Evolutionary conservation across 306 rosid species (phyloP).

Genomic region (Begonia masoniana): DNA sequence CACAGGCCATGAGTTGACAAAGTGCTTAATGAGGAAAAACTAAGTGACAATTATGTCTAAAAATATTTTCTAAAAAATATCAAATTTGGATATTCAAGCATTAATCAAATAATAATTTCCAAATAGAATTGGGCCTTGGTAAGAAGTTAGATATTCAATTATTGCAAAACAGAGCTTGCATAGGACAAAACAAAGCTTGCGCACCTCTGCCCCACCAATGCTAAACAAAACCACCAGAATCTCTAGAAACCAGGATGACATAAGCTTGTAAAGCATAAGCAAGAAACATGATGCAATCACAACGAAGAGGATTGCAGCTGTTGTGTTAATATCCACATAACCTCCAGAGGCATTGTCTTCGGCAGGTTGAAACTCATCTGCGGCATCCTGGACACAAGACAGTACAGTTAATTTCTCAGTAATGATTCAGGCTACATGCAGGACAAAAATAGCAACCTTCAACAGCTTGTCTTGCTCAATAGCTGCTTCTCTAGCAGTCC

Average conservation of each 20-base stretch:
- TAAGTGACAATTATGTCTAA: too few species aligned
- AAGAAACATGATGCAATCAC: slow-evolving; percentile 90
- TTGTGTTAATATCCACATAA: slow-evolving; percentile 68
- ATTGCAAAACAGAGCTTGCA: slow-evolving; percentile 74
- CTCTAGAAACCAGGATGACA: slow-evolving; percentile 86
- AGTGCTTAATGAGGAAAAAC: too few species aligned
- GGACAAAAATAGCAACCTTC: slow-evolving; percentile 42
- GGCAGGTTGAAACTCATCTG: slow-evolving; percentile 42
- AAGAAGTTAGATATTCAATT: neutral
- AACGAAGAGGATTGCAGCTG: slow-evolving; percentile 74
- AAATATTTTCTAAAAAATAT: too few species aligned
- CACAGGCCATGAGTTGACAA: too few species aligned
- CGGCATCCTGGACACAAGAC: slow-evolving; percentile 63
- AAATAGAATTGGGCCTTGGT: too few species aligned
- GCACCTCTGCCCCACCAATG: slow-evolving; percentile 92
- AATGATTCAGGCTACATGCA: slow-evolving; percentile 8
- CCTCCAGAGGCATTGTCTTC: slow-evolving; percentile 57
- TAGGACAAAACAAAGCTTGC: neutral
- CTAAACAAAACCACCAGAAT: slow-evolving; percentile 85
- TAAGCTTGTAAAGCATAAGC: slow-evolving; percentile 83
- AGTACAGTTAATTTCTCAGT: slow-evolving; percentile 11
- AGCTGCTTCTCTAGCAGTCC: slow-evolving; percentile 87
- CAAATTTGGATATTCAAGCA: too few species aligned
- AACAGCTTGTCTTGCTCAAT: slow-evolving; percentile 77
- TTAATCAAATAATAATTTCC: too few species aligned